A percentile compares a stretch with the other conserved stretches of the same genome.
These are phyloP conservation scores for Eucalyptus marginata DNA, from an alignment of 345 rosid species.

Conservation along the genomic window DNA sequence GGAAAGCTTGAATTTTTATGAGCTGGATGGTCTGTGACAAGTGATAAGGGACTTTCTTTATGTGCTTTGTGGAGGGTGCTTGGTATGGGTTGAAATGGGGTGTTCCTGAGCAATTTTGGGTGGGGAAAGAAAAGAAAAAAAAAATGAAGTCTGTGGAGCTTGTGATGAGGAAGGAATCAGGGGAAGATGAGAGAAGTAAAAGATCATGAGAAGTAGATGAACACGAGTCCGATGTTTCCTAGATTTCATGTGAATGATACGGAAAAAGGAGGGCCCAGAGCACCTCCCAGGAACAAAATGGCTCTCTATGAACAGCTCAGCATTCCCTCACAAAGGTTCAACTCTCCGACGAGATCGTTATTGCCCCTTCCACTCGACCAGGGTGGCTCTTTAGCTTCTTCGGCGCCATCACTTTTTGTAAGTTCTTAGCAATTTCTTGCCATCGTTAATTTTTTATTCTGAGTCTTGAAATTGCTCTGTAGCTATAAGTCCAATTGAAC, in stretches of 20 bases:
- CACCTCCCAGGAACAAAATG: constrained; percentile 76
- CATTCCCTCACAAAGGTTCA: constrained; percentile 39
- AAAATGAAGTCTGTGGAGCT: neutral
- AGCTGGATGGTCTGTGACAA: neutral
- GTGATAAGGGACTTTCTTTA: neutral
- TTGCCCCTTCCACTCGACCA: constrained; percentile 20
- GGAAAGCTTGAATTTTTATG: neutral
- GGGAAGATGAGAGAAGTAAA: constrained; percentile 22
- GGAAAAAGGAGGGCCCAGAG: constrained; percentile 55
- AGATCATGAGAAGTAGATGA: constrained; percentile 24
- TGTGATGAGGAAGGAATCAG: neutral
- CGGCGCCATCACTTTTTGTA: neutral
- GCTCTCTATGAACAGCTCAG: constrained; percentile 64
- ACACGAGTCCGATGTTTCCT: constrained; percentile 50
- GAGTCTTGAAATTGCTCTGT: neutral
- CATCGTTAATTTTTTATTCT: neutral
- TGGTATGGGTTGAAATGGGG: neutral
- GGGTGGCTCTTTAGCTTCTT: constrained; percentile 15
- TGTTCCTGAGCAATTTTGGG: neutral
- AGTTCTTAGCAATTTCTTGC: neutral
- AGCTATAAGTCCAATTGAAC: neutral
- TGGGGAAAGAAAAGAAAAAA: neutral
- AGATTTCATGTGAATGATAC: constrained; percentile 61
- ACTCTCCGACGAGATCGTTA: constrained; percentile 4
- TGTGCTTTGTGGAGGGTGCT: neutral